Percentiles rank a stretch among this genome's conserved stretches.
phyloP scores from a whole-genome alignment of 441 rosid species.

The Populus trichocarpa region DNA sequence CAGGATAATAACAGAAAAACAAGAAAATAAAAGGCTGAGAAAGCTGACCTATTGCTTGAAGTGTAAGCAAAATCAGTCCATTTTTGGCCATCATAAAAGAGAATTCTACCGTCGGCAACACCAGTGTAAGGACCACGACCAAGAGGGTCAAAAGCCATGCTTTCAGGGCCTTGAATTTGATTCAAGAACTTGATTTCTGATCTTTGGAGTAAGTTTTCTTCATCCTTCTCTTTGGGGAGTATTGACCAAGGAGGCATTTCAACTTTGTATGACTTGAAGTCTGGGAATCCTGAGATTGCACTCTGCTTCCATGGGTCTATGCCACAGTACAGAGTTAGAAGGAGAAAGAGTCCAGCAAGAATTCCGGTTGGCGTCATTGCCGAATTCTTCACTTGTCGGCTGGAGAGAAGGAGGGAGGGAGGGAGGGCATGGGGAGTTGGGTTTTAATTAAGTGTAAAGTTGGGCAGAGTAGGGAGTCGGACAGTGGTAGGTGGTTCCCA shows the following conservation, averaged over 20 bases:
- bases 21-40: no score
- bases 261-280: constrained; percentile 45
- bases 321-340: constrained; percentile 67
- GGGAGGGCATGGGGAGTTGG: background rate
- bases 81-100: constrained; percentile 67
- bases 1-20: background rate
- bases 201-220: constrained; percentile 53
- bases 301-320: constrained; percentile 74
- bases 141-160: constrained; percentile 73
- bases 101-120: constrained; percentile 78
- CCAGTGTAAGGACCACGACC: constrained; percentile 95
- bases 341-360: constrained; percentile 41
- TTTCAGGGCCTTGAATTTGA: constrained; percentile 91
- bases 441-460: background rate
- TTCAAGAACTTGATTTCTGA: constrained; percentile 70
- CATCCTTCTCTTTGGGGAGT: constrained; percentile 47
- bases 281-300: constrained; percentile 56
- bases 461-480: background rate
- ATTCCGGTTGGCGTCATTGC: constrained; percentile 31
- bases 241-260: constrained; percentile 46
- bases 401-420: background rate
- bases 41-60: constrained; percentile 58
- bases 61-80: constrained; percentile 84
- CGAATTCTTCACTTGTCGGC: background rate
- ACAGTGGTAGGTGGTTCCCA: background rate